Percentiles rank a stretch among this genome's conserved stretches.
Conservation (phyloP, 306 rosid genomes). For the Gleditsia sinensis region DNA sequence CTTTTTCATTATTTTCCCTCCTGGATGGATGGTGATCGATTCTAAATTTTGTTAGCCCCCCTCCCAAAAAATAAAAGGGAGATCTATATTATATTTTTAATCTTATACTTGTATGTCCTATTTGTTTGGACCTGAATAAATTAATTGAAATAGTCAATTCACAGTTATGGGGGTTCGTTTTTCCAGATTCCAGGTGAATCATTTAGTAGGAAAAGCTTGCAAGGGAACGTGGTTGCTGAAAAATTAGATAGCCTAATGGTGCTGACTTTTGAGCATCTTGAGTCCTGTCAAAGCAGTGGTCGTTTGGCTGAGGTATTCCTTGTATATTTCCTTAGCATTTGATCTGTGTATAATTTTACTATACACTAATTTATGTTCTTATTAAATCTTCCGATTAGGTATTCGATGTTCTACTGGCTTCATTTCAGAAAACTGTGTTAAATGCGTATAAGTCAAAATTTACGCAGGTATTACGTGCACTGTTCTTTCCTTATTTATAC, state of each 20-base stretch:
- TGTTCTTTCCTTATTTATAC: no score
- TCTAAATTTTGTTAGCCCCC: no score
- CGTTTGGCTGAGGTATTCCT: slow-evolving; percentile 89
- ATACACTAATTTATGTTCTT: no score
- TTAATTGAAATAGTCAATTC: neutral
- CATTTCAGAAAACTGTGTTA: slow-evolving; percentile 75
- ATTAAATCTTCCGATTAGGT: no score
- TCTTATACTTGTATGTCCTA: no score
- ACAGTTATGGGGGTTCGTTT: slow-evolving; percentile 18
- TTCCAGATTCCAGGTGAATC: slow-evolving; percentile 58
- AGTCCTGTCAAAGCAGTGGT: slow-evolving; percentile 69
- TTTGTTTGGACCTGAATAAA: neutral
- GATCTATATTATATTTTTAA: no score
- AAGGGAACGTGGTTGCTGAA: slow-evolving; percentile 55
- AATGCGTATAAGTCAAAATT: slow-evolving; percentile 85
- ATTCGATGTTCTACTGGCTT: slow-evolving; percentile 57
- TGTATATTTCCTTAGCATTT: no score
- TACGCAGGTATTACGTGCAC: slow-evolving; percentile 63
- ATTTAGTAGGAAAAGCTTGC: slow-evolving; percentile 42
- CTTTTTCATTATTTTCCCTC: no score
- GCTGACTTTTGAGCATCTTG: slow-evolving; percentile 78
- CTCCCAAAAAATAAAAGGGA: no score
- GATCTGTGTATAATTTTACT: no score
- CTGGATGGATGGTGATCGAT: no score
- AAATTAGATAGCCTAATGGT: slow-evolving; percentile 79